A percentile compares a stretch with the other conserved stretches of the same genome.
Evolutionary conservation across 2,329 filamentous ascomycete genomes (phyloP).

Genomic region (Xylaria polymorpha): DNA sequence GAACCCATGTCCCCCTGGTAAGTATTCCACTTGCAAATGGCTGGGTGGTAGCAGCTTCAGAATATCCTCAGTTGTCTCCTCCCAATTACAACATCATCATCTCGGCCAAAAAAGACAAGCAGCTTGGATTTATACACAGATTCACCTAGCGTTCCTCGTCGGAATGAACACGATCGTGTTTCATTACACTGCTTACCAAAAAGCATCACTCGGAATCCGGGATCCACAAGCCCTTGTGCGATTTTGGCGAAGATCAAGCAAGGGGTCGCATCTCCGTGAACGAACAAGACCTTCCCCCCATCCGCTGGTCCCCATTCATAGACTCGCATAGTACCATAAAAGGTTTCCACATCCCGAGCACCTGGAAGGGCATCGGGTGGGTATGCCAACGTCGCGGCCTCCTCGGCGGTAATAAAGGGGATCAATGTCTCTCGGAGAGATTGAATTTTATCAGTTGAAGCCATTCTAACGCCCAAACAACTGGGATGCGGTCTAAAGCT

Average conservation of each 20-base stretch:
- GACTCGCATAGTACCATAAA: conserved; percentile 48
- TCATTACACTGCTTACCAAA: conserved; percentile 47
- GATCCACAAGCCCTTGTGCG: conserved; percentile 44
- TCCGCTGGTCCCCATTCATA: conserved; percentile 49
- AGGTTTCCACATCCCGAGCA: conserved; percentile 47
- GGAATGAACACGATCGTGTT: no score
- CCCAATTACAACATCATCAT: conserved; percentile 41
- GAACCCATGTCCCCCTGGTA: conserved; percentile 43
- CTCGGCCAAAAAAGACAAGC: conserved; percentile 43
- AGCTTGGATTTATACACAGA: conserved; percentile 42
- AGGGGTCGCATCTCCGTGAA: conserved; percentile 49
- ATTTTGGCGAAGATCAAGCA: conserved; percentile 43
- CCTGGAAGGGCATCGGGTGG: conserved; percentile 48
- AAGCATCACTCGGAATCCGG: conserved; percentile 49
- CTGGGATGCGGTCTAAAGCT: no score
- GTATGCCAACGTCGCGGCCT: conserved; percentile 45
- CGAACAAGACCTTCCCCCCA: conserved; percentile 48
- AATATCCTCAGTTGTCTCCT: conserved; percentile 43
- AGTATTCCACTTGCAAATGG: conserved; percentile 42
- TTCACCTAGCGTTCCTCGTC: no score
- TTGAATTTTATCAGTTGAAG: conserved; percentile 35
- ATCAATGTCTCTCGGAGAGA: conserved; percentile 48
- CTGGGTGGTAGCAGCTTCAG: conserved; percentile 41
- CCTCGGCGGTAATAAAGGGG: conserved; percentile 44
- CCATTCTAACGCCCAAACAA: conserved; percentile 39